phyloP scores from a whole-genome alignment of 2,329 filamentous ascomycete genomes.

The Sporothrix euskadiensis region DNA sequence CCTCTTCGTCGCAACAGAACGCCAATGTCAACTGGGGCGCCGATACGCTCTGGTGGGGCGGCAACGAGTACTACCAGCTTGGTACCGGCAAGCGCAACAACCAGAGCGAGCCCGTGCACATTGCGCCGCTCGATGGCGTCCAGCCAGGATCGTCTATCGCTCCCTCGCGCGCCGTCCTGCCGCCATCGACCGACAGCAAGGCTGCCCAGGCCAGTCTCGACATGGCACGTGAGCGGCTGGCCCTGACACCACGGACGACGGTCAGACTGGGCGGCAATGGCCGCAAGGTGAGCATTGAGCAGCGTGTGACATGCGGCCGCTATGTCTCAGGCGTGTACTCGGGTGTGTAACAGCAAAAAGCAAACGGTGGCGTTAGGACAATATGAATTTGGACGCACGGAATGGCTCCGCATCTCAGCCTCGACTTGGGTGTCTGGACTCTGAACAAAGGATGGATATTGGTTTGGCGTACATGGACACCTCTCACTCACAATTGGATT shows the following conservation, averaged over 20 bases:
- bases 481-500: constrained; percentile 18
- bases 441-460: neutral
- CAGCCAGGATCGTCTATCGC: neutral
- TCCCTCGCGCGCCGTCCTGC: neutral
- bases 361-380: neutral
- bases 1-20: constrained; percentile 42
- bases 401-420: neutral
- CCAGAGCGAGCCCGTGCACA: constrained; percentile 71
- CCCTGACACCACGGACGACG: constrained; percentile 75
- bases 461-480: neutral
- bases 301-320: constrained; percentile 83
- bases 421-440: neutral
- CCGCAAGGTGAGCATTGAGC: constrained; percentile 74
- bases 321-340: constrained; percentile 84
- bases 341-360: constrained; percentile 27
- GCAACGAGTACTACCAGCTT: constrained; percentile 90
- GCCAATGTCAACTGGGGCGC: constrained; percentile 85
- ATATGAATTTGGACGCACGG: neutral
- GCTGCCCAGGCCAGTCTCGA: constrained; percentile 37
- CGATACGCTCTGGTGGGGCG: constrained; percentile 90
- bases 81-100: constrained; percentile 90
- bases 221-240: constrained; percentile 64
- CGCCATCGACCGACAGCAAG: neutral
- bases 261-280: constrained; percentile 66
- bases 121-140: constrained; percentile 66